A percentile compares a stretch with the other conserved stretches of the same genome.
phyloP scores from a whole-genome alignment of 176 grass and related monocot species.

The bread wheat (Triticum aestivum) region DNA sequence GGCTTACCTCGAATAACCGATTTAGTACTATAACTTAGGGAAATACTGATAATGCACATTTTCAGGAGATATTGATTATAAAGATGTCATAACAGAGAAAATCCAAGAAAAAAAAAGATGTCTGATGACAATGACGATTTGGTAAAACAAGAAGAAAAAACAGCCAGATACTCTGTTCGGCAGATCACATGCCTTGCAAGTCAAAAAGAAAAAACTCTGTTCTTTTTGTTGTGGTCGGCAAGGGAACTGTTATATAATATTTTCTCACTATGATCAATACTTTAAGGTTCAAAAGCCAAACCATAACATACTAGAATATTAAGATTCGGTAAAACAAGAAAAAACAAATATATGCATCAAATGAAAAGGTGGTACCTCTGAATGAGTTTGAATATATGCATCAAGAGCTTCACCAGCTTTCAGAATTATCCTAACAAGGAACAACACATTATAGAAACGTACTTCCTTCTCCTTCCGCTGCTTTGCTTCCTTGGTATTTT shows the following conservation, averaged over 20 bases:
- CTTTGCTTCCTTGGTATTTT: background rate
- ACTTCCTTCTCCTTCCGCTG: background rate
- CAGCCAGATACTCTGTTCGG: no score
- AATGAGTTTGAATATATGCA: background rate
- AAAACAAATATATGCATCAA: background rate
- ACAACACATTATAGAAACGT: background rate
- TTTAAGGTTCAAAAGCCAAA: background rate
- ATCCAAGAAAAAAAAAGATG: no score
- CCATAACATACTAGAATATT: background rate
- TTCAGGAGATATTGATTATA: background rate
- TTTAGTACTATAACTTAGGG: background rate
- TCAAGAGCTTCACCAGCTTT: conserved; percentile 9
- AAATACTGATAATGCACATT: background rate
- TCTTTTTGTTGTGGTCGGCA: background rate
- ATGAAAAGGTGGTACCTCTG: background rate
- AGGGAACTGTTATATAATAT: background rate
- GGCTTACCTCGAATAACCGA: background rate
- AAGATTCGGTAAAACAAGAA: background rate
- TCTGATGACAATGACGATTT: background rate
- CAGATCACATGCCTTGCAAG: background rate
- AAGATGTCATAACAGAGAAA: no score
- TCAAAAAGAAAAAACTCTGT: background rate
- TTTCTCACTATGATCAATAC: background rate
- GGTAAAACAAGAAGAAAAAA: background rate
- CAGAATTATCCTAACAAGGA: background rate